A percentile compares a stretch with the other conserved stretches of the same genome.
phyloP scores from a whole-genome alignment of 1,139 yeast genomes.

The Arxiozyma bovina region DNA sequence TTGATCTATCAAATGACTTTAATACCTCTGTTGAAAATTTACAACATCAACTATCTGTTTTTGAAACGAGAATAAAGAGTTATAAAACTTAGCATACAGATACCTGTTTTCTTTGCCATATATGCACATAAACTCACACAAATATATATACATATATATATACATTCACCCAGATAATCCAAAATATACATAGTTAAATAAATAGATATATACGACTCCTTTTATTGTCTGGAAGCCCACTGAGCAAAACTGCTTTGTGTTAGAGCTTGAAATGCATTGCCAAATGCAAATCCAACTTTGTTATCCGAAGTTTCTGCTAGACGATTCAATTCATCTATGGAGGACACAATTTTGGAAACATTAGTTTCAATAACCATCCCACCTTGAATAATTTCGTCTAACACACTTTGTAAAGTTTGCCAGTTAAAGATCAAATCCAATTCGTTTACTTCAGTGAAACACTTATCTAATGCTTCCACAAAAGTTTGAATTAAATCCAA shows the following conservation, averaged over 20 bases:
- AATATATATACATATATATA: background rate
- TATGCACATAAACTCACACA: background rate
- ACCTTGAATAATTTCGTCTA: conserved; percentile 90
- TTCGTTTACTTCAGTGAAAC: conserved; percentile 92
- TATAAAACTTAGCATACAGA: background rate
- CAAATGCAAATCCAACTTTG: conserved; percentile 17
- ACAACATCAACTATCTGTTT: conserved; percentile 7
- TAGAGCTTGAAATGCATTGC: conserved; percentile 28
- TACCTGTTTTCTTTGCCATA: background rate
- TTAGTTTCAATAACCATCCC: conserved; percentile 98
- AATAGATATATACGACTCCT: too few relatives aligned
- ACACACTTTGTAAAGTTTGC: conserved; percentile 88
- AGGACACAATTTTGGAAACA: conserved; percentile 71
- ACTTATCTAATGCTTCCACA: conserved; percentile 87
- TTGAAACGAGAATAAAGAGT: conserved; percentile 11
- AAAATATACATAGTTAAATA: background rate
- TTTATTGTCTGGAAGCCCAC: conserved; percentile 29
- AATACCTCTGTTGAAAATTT: conserved; percentile 14
- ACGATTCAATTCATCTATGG: conserved; percentile 39
- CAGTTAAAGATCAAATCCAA: conserved; percentile 92
- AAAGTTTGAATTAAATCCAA: conserved; percentile 91
- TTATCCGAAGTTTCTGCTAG: conserved; percentile 22
- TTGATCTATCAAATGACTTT: conserved; percentile 13
- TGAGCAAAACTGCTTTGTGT: conserved; percentile 26
- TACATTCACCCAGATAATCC: background rate